phyloP scores from a whole-genome alignment of 2,329 filamentous ascomycete genomes.

The Diplodia mutila region DNA sequence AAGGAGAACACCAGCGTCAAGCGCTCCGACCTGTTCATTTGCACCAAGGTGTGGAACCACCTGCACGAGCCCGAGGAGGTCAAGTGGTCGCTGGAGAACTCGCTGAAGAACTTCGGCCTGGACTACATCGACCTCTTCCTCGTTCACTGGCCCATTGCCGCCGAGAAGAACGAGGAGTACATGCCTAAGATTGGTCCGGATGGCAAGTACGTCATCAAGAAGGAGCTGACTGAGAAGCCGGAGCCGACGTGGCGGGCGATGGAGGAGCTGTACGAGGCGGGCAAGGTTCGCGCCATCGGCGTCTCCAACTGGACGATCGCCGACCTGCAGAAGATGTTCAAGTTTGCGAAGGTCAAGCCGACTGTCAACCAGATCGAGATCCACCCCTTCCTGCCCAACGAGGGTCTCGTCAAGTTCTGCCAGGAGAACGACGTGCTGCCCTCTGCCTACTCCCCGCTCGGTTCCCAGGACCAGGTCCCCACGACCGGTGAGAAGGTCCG shows the following conservation, averaged over 20 bases:
- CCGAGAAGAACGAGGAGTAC: slow-evolving; percentile 55
- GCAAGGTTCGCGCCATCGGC: slow-evolving; percentile 67
- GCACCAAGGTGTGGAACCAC: slow-evolving; percentile 70
- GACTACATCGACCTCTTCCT: slow-evolving; percentile 73
- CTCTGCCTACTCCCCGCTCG: slow-evolving; percentile 69
- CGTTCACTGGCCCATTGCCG: slow-evolving; percentile 63
- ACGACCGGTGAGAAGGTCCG: slow-evolving; percentile 69
- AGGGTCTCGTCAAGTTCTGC: slow-evolving; percentile 62
- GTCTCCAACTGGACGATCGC: slow-evolving; percentile 73
- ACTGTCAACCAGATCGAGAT: slow-evolving; percentile 76
- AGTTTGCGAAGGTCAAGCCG: slow-evolving; percentile 67
- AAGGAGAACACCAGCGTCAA: slow-evolving; percentile 58
- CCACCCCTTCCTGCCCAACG: slow-evolving; percentile 73
- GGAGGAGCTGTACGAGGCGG: slow-evolving; percentile 65
- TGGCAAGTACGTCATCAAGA: slow-evolving; percentile 65
- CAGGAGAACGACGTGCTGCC: slow-evolving; percentile 62
- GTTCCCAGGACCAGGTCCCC: slow-evolving; percentile 71
- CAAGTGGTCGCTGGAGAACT: slow-evolving; percentile 63
- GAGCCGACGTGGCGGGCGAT: slow-evolving; percentile 69
- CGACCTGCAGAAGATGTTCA: slow-evolving; percentile 69
- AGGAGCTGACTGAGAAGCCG: slow-evolving; percentile 68
- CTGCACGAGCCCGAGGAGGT: slow-evolving; percentile 61
- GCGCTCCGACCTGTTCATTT: slow-evolving; percentile 68
- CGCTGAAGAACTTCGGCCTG: slow-evolving; percentile 63
- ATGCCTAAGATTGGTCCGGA: slow-evolving; percentile 61